These are phyloP conservation scores for Nemania diffusa DNA, from an alignment of 2,329 filamentous ascomycete genomes.

Conservation along the genomic window DNA sequence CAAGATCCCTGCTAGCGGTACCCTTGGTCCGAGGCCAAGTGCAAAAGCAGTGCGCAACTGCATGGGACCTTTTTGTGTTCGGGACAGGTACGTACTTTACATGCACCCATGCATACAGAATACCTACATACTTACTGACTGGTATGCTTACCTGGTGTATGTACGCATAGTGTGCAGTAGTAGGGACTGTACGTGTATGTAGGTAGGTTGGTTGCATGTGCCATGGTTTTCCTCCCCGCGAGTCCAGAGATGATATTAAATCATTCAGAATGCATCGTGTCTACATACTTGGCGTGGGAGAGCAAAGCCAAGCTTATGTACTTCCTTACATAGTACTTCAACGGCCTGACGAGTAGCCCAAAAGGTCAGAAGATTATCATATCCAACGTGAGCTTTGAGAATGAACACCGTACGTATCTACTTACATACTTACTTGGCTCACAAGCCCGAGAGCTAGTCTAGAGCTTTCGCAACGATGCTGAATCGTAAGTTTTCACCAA, in stretches of 20 bases:
- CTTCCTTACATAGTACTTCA: not conserved
- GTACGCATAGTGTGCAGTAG: too few species aligned
- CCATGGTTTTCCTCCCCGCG: not conserved
- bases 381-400: not conserved
- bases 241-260: not conserved
- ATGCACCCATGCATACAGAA: not conserved
- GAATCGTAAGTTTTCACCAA: slow-evolving; percentile 7
- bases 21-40: slow-evolving; percentile 31
- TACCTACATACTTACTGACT: not conserved
- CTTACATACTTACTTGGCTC: not conserved
- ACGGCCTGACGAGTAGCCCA: not conserved
- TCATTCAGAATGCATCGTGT: not conserved
- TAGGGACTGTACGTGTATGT: not conserved
- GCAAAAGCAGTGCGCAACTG: slow-evolving; percentile 37
- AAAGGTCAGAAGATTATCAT: not conserved
- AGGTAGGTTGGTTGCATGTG: not conserved
- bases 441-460: slow-evolving; percentile 2
- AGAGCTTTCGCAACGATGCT: slow-evolving; percentile 2
- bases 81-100: slow-evolving; percentile 36
- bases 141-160: too few species aligned
- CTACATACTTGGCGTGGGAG: not conserved
- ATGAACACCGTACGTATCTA: not conserved
- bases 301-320: not conserved
- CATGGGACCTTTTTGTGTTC: slow-evolving; percentile 45
- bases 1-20: slow-evolving; percentile 36